phyloP scores from a whole-genome alignment of 2,329 filamentous ascomycete genomes.

The Venturia oleaginea region DNA sequence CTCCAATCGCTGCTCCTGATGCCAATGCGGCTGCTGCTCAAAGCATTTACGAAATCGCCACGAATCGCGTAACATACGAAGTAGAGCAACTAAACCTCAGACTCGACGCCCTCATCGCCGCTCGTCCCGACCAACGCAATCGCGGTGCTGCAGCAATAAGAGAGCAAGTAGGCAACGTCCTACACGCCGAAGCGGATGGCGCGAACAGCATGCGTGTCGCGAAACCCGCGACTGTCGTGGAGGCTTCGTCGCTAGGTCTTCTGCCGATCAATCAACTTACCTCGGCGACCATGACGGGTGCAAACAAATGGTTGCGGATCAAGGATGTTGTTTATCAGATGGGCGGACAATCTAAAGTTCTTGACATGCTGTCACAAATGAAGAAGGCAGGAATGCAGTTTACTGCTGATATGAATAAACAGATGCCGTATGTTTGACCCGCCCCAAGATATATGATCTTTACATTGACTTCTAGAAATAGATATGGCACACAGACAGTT shows the following conservation, averaged over 20 bases:
- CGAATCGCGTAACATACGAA: background rate
- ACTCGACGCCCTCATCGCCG: background rate
- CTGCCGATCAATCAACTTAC: background rate
- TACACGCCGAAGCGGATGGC: background rate
- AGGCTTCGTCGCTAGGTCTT: background rate
- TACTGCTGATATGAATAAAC: background rate
- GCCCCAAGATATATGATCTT: background rate
- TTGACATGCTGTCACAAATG: background rate
- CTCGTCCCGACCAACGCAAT: background rate
- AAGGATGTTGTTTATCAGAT: background rate
- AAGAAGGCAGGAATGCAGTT: background rate
- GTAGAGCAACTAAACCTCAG: background rate
- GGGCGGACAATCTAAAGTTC: background rate
- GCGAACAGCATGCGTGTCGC: background rate
- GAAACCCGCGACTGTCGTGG: background rate
- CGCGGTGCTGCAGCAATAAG: background rate
- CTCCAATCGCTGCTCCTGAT: background rate
- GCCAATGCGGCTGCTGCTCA: background rate
- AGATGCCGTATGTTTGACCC: background rate
- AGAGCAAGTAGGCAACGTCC: background rate
- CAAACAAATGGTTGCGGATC: background rate
- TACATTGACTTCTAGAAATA: background rate
- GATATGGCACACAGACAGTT: background rate
- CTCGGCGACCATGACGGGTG: background rate
- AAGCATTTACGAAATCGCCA: background rate